Evolutionary conservation across 345 rosid genomes (phyloP).

Genomic region (Atalantia buxifolia): DNA sequence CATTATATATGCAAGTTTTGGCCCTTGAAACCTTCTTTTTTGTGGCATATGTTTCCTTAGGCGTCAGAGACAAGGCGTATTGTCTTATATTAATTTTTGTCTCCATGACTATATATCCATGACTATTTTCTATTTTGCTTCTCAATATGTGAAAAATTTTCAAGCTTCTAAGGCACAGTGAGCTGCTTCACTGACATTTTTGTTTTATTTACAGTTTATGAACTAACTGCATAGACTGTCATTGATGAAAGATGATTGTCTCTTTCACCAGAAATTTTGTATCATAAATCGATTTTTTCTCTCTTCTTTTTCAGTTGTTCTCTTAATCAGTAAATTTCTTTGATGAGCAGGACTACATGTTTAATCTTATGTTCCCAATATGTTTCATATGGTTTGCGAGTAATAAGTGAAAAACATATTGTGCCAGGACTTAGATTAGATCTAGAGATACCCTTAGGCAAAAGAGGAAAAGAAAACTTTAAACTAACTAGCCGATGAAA

Average conservation of each 20-base stretch:
- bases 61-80: background rate
- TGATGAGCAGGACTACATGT: background rate
- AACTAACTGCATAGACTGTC: background rate
- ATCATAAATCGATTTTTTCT: background rate
- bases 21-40: background rate
- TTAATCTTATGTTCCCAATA: background rate
- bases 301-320: background rate
- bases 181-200: too few relatives aligned
- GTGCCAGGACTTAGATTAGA: too few relatives aligned
- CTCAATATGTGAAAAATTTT: too few relatives aligned
- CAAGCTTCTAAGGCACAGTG: too few relatives aligned
- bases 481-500: background rate
- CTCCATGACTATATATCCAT: background rate
- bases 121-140: background rate
- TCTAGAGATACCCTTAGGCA: too few relatives aligned
- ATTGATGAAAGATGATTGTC: background rate
- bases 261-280: constrained; percentile 4
- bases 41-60: background rate
- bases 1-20: background rate
- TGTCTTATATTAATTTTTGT: too few relatives aligned
- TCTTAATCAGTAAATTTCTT: background rate
- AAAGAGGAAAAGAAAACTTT: too few relatives aligned
- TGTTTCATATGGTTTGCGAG: background rate
- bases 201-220: background rate
- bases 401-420: background rate